Conservation (phyloP, 2,329 filamentous ascomycete species). For the Aspergillus fumigatiaffinis region DNA sequence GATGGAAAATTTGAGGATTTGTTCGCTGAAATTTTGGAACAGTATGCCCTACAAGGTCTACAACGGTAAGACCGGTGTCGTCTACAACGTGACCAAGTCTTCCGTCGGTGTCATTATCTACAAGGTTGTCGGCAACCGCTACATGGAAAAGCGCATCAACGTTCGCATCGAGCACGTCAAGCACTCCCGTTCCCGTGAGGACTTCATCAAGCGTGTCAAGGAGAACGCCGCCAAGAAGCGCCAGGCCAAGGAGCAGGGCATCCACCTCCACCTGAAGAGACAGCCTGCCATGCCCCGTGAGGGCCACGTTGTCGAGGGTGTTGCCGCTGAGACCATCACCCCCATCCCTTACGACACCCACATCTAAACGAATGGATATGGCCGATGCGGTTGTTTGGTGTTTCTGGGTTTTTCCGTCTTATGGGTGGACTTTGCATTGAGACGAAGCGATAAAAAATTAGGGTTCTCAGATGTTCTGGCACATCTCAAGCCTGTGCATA, state of each 20-base stretch:
- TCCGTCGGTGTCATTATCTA: conserved; percentile 98
- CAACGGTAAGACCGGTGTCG: conserved; percentile 97
- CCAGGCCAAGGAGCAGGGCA: conserved; percentile 86
- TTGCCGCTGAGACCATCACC: conserved; percentile 84
- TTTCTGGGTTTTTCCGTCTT: conserved; percentile 33
- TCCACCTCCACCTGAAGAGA: conserved; percentile 89
- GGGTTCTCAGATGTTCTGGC: conserved; percentile 37
- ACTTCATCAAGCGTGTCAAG: conserved; percentile 96
- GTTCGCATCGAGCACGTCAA: conserved; percentile 96
- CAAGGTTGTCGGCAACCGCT: conserved; percentile 99
- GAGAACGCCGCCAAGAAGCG: conserved; percentile 88
- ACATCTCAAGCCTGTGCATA: conserved; percentile 40
- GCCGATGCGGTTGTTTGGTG: conserved; percentile 38
- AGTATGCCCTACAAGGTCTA: conserved; percentile 99
- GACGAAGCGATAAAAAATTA: conserved; percentile 33
- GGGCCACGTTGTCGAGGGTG: conserved; percentile 76
- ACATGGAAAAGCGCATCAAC: conserved; percentile 99
- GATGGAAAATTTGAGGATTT: conserved; percentile 12
- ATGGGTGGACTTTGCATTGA: conserved; percentile 35
- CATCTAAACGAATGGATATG: conserved; percentile 63
- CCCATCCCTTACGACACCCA: conserved; percentile 97
- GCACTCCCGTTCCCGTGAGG: conserved; percentile 91
- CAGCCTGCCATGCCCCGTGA: conserved; percentile 75
- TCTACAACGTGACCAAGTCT: conserved; percentile 99
- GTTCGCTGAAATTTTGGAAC: conserved; percentile 29